A percentile compares a stretch with the other conserved stretches of the same genome.
Evolutionary conservation across 805 yeast genomes (phyloP).

Genomic region (Lachancea lanzarotensis): DNA sequence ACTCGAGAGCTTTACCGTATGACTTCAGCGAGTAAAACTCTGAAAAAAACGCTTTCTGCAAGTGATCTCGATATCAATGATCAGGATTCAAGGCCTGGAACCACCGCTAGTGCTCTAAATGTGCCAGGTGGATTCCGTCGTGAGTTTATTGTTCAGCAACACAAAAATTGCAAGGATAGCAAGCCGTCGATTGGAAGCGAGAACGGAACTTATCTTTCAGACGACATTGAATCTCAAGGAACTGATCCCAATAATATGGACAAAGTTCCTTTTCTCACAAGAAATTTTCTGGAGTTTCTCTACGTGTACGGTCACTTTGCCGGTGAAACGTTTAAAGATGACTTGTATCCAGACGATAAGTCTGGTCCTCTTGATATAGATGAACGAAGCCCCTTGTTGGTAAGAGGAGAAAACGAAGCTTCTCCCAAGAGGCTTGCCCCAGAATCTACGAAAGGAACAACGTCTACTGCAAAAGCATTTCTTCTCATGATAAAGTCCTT

Average conservation of each 20-base stretch:
- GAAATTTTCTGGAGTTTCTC: conserved; percentile 69
- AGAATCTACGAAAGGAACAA: conserved; percentile 48
- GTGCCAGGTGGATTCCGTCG: conserved; percentile 83
- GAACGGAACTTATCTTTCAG: conserved; percentile 11
- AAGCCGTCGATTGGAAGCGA: not conserved
- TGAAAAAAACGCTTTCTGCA: conserved; percentile 15
- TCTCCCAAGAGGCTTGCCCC: conserved; percentile 13
- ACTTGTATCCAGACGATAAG: conserved; percentile 41
- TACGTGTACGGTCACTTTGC: conserved; percentile 83
- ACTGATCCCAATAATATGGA: conserved; percentile 21
- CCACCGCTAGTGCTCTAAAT: conserved; percentile 60
- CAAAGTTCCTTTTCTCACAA: conserved; percentile 48
- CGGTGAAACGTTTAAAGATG: conserved; percentile 74
- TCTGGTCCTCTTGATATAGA: conserved; percentile 25
- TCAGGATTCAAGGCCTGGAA: conserved; percentile 17
- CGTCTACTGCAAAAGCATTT: conserved; percentile 67
- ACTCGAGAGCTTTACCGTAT: conserved; percentile 33
- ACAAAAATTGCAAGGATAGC: conserved; percentile 16
- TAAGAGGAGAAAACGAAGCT: conserved; percentile 7
- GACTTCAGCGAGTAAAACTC: conserved; percentile 12
- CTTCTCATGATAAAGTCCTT: conserved; percentile 66
- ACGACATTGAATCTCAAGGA: conserved; percentile 8
- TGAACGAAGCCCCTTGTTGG: conserved; percentile 27
- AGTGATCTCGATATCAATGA: conserved; percentile 37
- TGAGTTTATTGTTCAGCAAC: conserved; percentile 47